phyloP scores from a whole-genome alignment of 176 grass and related monocot genomes.

The Tuctoria greenei region DNA sequence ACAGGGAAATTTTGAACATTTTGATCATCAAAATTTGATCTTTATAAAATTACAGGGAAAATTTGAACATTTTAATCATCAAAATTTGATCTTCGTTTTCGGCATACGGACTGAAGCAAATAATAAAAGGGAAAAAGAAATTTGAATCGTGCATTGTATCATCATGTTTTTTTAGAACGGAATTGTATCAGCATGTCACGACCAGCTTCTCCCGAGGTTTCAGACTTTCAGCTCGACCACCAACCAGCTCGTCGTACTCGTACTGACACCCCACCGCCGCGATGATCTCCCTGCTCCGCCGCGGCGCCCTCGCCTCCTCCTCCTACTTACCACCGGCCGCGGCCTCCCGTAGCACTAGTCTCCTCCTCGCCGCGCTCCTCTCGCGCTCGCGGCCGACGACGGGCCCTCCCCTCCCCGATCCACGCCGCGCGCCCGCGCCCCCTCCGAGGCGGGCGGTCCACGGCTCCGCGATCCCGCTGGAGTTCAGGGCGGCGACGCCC shows the following conservation, averaged over 20 bases:
- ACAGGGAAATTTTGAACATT: too few relatives aligned
- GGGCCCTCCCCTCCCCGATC: not conserved
- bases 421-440: not conserved
- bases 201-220: conserved; percentile 22
- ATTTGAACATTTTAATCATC: too few relatives aligned
- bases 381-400: not conserved
- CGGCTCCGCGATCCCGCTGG: conserved; percentile 33
- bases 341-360: not conserved
- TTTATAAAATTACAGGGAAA: too few relatives aligned
- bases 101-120: too few relatives aligned
- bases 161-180: too few relatives aligned
- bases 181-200: too few relatives aligned
- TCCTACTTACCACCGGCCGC: conserved; percentile 19
- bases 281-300: conserved; percentile 73
- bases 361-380: conserved; percentile 41
- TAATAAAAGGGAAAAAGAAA: too few relatives aligned
- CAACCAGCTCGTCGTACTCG: not conserved
- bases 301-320: conserved; percentile 46
- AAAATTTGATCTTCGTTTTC: too few relatives aligned
- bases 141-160: too few relatives aligned
- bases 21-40: too few relatives aligned
- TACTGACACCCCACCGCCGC: not conserved
- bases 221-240: conserved; percentile 29
- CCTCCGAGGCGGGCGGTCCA: conserved; percentile 48
- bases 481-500: conserved; percentile 45